These are phyloP conservation scores for Ogataea hybrid DNA, from an alignment of 1,139 yeast species.

Conservation along the genomic window DNA sequence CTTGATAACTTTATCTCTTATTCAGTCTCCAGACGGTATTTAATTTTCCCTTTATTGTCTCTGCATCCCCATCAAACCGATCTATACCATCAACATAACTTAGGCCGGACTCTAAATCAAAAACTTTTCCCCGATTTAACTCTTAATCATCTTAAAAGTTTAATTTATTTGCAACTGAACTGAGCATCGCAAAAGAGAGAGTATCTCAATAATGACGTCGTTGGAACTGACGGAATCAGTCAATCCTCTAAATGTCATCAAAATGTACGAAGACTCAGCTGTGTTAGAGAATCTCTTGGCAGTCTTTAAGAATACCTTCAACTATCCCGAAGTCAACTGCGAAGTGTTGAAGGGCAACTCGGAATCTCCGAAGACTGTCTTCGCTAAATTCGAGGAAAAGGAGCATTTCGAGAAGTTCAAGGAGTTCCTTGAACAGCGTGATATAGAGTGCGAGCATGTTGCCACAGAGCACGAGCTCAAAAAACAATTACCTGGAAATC, in stretches of 20 bases:
- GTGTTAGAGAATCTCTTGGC: conserved; percentile 14
- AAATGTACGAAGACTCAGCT: conserved; percentile 9
- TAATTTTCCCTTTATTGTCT: neutral
- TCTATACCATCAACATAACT: conserved; percentile 1
- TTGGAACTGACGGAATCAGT: conserved; percentile 16
- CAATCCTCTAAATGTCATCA: conserved; percentile 7
- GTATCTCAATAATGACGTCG: conserved; percentile 11
- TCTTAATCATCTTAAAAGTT: neutral
- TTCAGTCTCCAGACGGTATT: neutral
- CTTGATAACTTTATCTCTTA: neutral
- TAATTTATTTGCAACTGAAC: conserved; percentile 1
- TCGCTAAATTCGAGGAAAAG: conserved; percentile 15
- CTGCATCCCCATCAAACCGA: conserved; percentile 4
- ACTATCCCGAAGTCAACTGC: conserved; percentile 9
- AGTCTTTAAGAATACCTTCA: conserved; percentile 11
- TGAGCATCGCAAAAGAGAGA: neutral
- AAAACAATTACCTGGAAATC: conserved; percentile 59
- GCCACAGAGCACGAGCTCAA: conserved; percentile 40
- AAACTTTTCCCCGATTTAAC: neutral
- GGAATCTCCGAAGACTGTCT: conserved; percentile 10
- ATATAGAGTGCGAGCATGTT: conserved; percentile 18
- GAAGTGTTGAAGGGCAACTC: conserved; percentile 16
- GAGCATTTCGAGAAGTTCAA: conserved; percentile 16
- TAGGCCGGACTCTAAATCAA: neutral
- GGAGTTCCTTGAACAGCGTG: conserved; percentile 13